Percentiles rank a stretch among this genome's conserved stretches.
Evolutionary conservation across 805 yeast species (phyloP).

Genomic region (Metschnikowia reukaufii): DNA sequence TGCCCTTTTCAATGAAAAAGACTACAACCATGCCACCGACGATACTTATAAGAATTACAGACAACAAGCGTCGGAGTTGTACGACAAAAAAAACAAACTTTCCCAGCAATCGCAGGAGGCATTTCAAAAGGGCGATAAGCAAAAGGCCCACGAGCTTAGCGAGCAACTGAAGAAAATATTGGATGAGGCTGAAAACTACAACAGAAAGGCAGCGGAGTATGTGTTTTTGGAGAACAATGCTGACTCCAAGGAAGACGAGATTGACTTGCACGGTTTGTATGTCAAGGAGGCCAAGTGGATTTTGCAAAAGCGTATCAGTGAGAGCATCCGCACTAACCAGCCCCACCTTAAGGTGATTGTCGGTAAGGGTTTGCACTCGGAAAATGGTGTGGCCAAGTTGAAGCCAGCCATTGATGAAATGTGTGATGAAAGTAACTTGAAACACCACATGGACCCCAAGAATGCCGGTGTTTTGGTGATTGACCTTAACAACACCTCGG

Average conservation of each 20-base stretch:
- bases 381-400: constrained; percentile 77
- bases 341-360: constrained; percentile 75
- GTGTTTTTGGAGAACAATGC: constrained; percentile 86
- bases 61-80: constrained; percentile 66
- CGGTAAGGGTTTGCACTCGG: constrained; percentile 89
- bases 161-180: constrained; percentile 62
- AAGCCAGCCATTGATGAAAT: constrained; percentile 85
- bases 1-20: constrained; percentile 33
- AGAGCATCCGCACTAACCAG: constrained; percentile 60
- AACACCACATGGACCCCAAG: constrained; percentile 59
- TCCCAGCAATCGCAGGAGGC: constrained; percentile 75
- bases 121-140: constrained; percentile 70
- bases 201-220: constrained; percentile 83
- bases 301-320: constrained; percentile 69
- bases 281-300: constrained; percentile 86
- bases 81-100: constrained; percentile 51
- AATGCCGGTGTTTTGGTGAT: constrained; percentile 82
- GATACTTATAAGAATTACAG: constrained; percentile 62
- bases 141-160: constrained; percentile 70
- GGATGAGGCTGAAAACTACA: constrained; percentile 63
- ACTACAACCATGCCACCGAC: constrained; percentile 75
- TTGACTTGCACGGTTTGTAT: constrained; percentile 88
- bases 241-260: constrained; percentile 82
- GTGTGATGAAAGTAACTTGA: constrained; percentile 66
- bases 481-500: constrained; percentile 43